Conservation (phyloP, 106 monocot genomes). For the Allium sativum region DNA sequence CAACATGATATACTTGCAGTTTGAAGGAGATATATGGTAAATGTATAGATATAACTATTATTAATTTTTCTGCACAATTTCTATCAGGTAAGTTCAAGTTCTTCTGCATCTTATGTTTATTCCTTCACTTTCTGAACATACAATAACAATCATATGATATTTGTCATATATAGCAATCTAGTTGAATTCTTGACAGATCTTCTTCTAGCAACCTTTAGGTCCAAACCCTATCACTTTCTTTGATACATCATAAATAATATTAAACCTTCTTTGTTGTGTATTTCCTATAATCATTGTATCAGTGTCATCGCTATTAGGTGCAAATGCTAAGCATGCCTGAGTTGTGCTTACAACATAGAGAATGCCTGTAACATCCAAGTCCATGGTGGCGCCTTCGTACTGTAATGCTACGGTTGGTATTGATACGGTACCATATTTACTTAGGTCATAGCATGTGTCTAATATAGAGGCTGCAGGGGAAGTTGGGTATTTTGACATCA, state of each 20-base stretch:
- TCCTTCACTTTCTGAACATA: too few relatives aligned
- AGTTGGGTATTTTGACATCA: slow-evolving; percentile 24
- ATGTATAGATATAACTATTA: too few relatives aligned
- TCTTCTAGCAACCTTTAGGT: slow-evolving; percentile 9
- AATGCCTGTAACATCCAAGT: slow-evolving; percentile 27
- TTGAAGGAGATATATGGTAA: too few relatives aligned
- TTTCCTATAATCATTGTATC: slow-evolving; percentile 28
- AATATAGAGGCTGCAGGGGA: slow-evolving; percentile 42
- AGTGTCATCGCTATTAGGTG: slow-evolving; percentile 15
- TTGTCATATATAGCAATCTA: background rate
- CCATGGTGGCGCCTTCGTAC: slow-evolving; percentile 25
- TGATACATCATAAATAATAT: slow-evolving; percentile 20
- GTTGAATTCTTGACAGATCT: too few relatives aligned
- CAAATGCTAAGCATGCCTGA: slow-evolving; percentile 51
- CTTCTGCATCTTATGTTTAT: too few relatives aligned
- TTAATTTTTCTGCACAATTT: too few relatives aligned
- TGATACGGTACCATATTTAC: slow-evolving; percentile 10
- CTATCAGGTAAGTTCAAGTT: too few relatives aligned
- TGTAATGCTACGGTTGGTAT: slow-evolving; percentile 30
- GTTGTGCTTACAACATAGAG: slow-evolving; percentile 16
- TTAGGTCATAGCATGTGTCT: slow-evolving; percentile 65
- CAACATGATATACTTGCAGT: too few relatives aligned
- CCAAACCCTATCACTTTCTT: slow-evolving; percentile 22
- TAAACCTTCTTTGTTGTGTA: slow-evolving; percentile 25
- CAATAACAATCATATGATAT: too few relatives aligned